These are phyloP conservation scores for Gracilaria domingensis DNA, from an alignment of 23 red algal genomes.

Conservation along the genomic window DNA sequence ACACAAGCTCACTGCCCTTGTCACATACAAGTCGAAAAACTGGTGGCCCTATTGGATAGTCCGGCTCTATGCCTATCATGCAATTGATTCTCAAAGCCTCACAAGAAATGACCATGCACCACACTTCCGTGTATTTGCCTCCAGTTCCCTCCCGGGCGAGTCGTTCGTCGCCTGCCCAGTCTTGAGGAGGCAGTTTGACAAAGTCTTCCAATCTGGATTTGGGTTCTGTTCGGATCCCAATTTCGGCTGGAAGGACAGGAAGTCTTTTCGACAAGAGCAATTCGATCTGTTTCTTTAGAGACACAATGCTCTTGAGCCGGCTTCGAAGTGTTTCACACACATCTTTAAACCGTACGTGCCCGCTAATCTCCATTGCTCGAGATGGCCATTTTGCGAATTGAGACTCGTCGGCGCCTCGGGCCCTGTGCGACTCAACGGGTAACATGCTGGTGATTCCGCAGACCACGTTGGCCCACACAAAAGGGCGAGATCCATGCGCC, in stretches of 20 bases:
- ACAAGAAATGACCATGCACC: constrained; percentile 22
- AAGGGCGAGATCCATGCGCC: constrained; percentile 67
- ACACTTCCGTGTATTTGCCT: constrained; percentile 44
- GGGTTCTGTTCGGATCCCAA: constrained; percentile 48
- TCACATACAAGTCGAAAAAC: constrained; percentile 44
- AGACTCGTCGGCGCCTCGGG: neutral
- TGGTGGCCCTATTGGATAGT: constrained; percentile 33
- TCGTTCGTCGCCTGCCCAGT: constrained; percentile 28
- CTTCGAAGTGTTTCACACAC: constrained; percentile 27
- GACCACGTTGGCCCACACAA: constrained; percentile 86
- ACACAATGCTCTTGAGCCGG: constrained; percentile 31
- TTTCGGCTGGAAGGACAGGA: constrained; percentile 6
- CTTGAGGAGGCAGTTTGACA: constrained; percentile 8
- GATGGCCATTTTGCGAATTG: constrained; percentile 33
- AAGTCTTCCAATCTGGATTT: constrained; percentile 52
- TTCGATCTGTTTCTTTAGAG: constrained; percentile 57
- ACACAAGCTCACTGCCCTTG: constrained; percentile 21
- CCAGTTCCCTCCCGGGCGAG: constrained; percentile 25
- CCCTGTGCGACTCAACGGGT: constrained; percentile 9
- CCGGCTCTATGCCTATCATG: constrained; percentile 45
- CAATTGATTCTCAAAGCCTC: constrained; percentile 39
- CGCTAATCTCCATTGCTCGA: constrained; percentile 38
- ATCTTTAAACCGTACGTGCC: constrained; percentile 64
- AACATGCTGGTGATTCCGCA: constrained; percentile 61
- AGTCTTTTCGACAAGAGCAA: constrained; percentile 37